A percentile compares a stretch with the other conserved stretches of the same genome.
phyloP scores from a whole-genome alignment of 83 land plant genomes.

The Larix sibirica region DNA sequence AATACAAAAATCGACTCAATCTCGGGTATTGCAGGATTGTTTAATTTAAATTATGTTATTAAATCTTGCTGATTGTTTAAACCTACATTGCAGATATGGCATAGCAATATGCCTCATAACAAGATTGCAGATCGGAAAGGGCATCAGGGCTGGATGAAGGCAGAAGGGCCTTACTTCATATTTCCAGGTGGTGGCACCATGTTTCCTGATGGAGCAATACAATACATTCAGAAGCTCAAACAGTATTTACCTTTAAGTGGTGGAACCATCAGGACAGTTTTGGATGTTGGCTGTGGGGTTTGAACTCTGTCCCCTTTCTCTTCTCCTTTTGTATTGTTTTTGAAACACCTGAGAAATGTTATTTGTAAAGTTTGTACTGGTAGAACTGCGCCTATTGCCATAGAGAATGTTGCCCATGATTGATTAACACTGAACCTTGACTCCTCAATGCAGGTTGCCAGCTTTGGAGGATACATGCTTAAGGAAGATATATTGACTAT shows the following conservation, averaged over 20 bases:
- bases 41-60: too few relatives aligned
- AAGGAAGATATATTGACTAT: conserved; percentile 64
- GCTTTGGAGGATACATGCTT: conserved; percentile 91
- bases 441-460: conserved; percentile 64
- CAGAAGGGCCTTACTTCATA: conserved; percentile 74
- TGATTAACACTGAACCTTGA: neutral
- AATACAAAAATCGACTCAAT: too few relatives aligned
- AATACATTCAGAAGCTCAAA: conserved; percentile 80
- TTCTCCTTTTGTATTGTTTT: neutral
- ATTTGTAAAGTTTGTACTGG: neutral
- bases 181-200: conserved; percentile 97
- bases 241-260: conserved; percentile 61
- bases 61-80: too few relatives aligned
- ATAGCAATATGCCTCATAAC: conserved; percentile 79
- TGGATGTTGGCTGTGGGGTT: conserved; percentile 97
- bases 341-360: neutral
- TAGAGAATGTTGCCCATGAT: neutral
- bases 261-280: conserved; percentile 75
- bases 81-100: conserved; percentile 74
- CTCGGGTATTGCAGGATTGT: too few relatives aligned
- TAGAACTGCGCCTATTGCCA: neutral
- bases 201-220: conserved; percentile 87
- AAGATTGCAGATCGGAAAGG: conserved; percentile 93
- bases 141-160: conserved; percentile 94
- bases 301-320: neutral